Base-by-base conservation (phyloP, 805 yeast species). In the Wickerhamomyces bovis region DNA sequence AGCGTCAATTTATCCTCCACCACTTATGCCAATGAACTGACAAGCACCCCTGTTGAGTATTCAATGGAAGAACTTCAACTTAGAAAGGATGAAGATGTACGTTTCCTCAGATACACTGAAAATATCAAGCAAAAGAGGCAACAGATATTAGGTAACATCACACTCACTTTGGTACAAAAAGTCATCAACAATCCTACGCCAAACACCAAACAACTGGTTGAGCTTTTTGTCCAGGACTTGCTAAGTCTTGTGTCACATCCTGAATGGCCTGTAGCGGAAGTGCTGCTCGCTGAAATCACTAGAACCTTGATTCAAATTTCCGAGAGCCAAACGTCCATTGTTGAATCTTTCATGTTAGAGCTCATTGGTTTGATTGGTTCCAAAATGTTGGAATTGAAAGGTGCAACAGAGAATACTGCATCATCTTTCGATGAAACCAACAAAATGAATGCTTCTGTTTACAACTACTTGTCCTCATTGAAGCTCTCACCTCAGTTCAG, bases 191-290 rank as follows among this genome's bases (percentile, higher is more conserved):
- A 66, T 45, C 65, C 72, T 1, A 70, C 65, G 16, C 41, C 61
- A 1, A 53, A 54, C 2, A 52, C 53, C 15, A 71, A 67, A 45
- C 68, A 62, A 31, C 58, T 71, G 2, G 54, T 85, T 35, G 89
- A 83, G 30, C 54, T 73, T 18, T 66, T 83, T 25, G 53, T 83
- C 1, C 76, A 75, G 39, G 96, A 87, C 54, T 62, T 85, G 19
- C 47, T 79, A 8, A 50, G 57, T 0, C 60, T 85, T 45, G 55
- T 85, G 10, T 61, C 66, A 2, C 62, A 62, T 9, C 86, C 89
- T 0, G 82, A 79, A 45, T 87, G 83, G 78, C 71, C 88, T 0
- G 78, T 77, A 0, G 71, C 82, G 1, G 85, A 78, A 49, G 53
- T 68, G 0, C 53, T 85, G 15, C 61, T 85, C 7, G 58, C 57